These are phyloP conservation scores for Wickerhamiella sergipiensis DNA, from an alignment of 805 yeast genomes.

Conservation along the genomic window DNA sequence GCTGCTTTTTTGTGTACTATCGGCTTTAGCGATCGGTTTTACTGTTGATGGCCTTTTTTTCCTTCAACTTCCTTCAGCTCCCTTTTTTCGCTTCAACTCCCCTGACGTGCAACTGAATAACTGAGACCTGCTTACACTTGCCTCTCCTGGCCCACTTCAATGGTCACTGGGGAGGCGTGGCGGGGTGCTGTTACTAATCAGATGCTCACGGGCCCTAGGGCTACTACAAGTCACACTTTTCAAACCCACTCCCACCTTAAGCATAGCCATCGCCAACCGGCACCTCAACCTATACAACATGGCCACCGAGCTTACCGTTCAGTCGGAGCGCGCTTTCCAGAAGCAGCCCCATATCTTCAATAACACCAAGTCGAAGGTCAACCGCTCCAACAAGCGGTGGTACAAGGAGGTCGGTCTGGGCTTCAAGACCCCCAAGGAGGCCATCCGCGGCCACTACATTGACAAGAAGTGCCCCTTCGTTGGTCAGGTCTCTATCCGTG, in stretches of 20 bases:
- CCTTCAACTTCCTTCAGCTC: too few relatives aligned
- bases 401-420: slow-evolving; percentile 99
- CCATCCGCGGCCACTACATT: slow-evolving; percentile 96
- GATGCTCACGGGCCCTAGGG: background rate
- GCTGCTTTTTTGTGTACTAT: too few relatives aligned
- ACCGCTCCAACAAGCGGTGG: slow-evolving; percentile 99
- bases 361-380: slow-evolving; percentile 99
- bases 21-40: too few relatives aligned
- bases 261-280: background rate
- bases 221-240: background rate
- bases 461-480: slow-evolving; percentile 99
- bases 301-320: slow-evolving; percentile 99
- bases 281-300: slow-evolving; percentile 27
- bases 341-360: slow-evolving; percentile 99
- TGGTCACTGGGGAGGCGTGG: too few relatives aligned
- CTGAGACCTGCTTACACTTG: too few relatives aligned
- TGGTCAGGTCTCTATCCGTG: slow-evolving; percentile 96
- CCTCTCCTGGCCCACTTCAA: too few relatives aligned
- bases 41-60: too few relatives aligned
- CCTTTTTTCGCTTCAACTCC: too few relatives aligned
- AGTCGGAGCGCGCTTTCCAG: slow-evolving; percentile 99
- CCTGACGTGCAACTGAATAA: too few relatives aligned
- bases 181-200: too few relatives aligned
- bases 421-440: slow-evolving; percentile 99
- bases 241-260: background rate